These are phyloP conservation scores for Nyssa sinensis DNA, from an alignment of 148 eudicot genomes.

Conservation along the genomic window DNA sequence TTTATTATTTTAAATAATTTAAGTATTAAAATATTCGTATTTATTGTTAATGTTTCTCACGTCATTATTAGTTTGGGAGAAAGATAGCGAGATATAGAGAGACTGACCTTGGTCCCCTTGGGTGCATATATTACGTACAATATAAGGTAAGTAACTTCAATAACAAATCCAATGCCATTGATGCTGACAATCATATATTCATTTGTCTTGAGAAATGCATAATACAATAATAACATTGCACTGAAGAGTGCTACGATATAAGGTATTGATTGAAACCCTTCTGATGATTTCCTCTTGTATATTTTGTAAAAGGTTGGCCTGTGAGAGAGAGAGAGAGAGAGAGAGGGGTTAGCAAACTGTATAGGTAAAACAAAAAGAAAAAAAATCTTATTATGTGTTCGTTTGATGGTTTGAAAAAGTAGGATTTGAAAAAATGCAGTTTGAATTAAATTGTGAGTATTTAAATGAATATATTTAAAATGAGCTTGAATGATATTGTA, in stretches of 20 bases:
- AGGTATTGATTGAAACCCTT: constrained; percentile 61
- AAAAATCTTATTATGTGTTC: too few species aligned
- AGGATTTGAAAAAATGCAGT: too few species aligned
- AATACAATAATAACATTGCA: constrained; percentile 51
- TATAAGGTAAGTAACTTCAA: constrained; percentile 46
- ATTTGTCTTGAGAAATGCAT: constrained; percentile 52
- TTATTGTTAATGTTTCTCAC: too few species aligned
- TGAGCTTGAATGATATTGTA: too few species aligned
- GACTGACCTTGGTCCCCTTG: constrained; percentile 40
- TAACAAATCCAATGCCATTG: constrained; percentile 56
- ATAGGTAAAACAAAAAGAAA: too few species aligned
- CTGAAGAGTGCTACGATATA: constrained; percentile 64
- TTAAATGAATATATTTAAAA: too few species aligned
- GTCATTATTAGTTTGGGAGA: too few species aligned
- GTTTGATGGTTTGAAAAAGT: too few species aligned
- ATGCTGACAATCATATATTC: constrained; percentile 50
- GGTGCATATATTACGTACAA: constrained; percentile 49
- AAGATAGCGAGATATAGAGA: not conserved
- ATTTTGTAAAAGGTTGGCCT: constrained; percentile 68
- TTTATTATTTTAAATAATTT: too few species aligned
- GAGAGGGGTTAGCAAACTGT: too few species aligned
- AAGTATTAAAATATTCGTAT: too few species aligned
- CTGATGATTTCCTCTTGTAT: constrained; percentile 49
- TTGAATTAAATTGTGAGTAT: too few species aligned
- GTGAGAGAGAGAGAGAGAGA: not conserved